Percentiles rank a stretch among this genome's conserved stretches.
Evolutionary conservation across 139 green algal genomes (phyloP).

Genomic region (Limnomonas spitsbergensis): DNA sequence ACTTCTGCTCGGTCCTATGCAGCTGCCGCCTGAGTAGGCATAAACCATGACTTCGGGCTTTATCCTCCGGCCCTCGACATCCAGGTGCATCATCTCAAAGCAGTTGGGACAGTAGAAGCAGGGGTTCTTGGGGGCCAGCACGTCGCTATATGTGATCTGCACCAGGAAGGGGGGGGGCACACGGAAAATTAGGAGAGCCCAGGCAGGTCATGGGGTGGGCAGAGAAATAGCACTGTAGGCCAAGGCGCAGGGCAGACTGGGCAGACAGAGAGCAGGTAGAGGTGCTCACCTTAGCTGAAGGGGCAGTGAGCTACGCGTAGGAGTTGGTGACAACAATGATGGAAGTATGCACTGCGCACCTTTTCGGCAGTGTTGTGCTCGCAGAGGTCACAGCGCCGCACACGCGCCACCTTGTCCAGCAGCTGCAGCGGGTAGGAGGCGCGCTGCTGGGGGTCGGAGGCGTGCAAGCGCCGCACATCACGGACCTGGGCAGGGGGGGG

Average conservation of each 20-base stretch:
- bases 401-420: background rate
- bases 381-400: conserved; percentile 52
- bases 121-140: conserved; percentile 43
- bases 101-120: conserved; percentile 61
- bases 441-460: conserved; percentile 19
- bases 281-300: too few relatives aligned
- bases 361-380: background rate
- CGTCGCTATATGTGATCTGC: conserved; percentile 61
- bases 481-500: conserved; percentile 20
- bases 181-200: too few relatives aligned
- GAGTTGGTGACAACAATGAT: background rate
- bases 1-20: too few relatives aligned
- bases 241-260: too few relatives aligned
- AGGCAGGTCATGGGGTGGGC: too few relatives aligned
- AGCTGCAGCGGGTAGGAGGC: conserved; percentile 26
- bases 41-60: background rate
- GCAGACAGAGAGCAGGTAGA: too few relatives aligned
- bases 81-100: conserved; percentile 48
- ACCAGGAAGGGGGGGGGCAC: conserved; percentile 5
- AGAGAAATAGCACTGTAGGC: too few relatives aligned
- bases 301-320: too few relatives aligned
- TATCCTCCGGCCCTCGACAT: background rate
- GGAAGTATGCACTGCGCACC: background rate
- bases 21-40: too few relatives aligned
- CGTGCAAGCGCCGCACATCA: conserved; percentile 51